Evolutionary conservation across 2,329 filamentous ascomycete species (phyloP).

Genomic region (Talaromyces sp.): DNA sequence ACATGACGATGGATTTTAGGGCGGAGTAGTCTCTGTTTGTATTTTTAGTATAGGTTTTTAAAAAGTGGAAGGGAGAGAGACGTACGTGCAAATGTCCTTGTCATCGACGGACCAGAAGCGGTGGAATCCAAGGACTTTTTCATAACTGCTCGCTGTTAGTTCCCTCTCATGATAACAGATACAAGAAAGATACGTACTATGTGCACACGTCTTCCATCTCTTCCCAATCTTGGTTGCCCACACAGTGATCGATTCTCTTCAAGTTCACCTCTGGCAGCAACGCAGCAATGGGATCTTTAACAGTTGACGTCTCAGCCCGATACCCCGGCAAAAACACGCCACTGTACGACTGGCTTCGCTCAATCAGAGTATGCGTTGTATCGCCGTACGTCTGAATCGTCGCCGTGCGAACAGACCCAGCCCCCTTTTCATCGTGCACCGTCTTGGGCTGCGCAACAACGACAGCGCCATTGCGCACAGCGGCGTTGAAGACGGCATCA

Average conservation of each 20-base stretch:
- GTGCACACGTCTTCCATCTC: slow-evolving; percentile 67
- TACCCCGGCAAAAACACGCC: slow-evolving; percentile 83
- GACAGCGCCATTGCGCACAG: slow-evolving; percentile 51
- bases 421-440: slow-evolving; percentile 48
- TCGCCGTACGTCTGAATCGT: slow-evolving; percentile 90
- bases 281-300: slow-evolving; percentile 41
- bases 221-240: slow-evolving; percentile 94
- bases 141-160: slow-evolving; percentile 55
- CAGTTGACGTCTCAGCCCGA: slow-evolving; percentile 46
- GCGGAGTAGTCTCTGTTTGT: slow-evolving; percentile 69
- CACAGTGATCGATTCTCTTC: slow-evolving; percentile 85
- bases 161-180: background rate
- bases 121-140: slow-evolving; percentile 84
- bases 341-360: slow-evolving; percentile 57
- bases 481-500: slow-evolving; percentile 69
- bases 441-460: slow-evolving; percentile 45
- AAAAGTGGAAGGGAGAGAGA: background rate
- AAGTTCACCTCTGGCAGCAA: slow-evolving; percentile 62
- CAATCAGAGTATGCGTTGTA: slow-evolving; percentile 88
- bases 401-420: slow-evolving; percentile 66
- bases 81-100: slow-evolving; percentile 71
- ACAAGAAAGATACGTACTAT: slow-evolving; percentile 40
- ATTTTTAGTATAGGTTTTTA: background rate
- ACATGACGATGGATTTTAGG: slow-evolving; percentile 85
- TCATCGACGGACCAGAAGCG: slow-evolving; percentile 98